phyloP scores from a whole-genome alignment of 495 filamentous ascomycete species.

The Penicillium coprophilum region DNA sequence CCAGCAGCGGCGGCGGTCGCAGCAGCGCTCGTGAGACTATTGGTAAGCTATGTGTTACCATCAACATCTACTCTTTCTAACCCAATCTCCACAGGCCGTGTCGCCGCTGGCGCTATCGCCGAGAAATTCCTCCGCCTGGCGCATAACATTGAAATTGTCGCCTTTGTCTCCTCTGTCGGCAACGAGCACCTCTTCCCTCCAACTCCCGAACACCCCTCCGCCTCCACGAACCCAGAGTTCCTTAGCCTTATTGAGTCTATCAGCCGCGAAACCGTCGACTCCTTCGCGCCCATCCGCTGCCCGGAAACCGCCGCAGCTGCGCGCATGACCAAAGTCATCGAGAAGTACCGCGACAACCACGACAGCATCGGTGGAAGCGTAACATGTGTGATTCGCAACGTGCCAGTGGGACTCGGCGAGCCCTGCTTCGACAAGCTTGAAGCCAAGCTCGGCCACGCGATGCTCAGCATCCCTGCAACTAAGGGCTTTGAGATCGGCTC shows the following conservation, averaged over 20 bases:
- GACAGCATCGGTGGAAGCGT: constrained; percentile 97
- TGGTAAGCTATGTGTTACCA: constrained; percentile 41
- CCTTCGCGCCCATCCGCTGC: constrained; percentile 81
- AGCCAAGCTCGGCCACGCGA: constrained; percentile 88
- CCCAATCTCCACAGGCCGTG: constrained; percentile 54
- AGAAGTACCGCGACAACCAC: constrained; percentile 69
- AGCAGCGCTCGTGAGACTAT: constrained; percentile 95
- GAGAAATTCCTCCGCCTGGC: constrained; percentile 86
- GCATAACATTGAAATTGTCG: constrained; percentile 85
- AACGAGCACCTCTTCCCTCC: constrained; percentile 80
- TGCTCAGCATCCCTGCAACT: constrained; percentile 95
- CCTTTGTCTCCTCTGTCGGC: constrained; percentile 87
- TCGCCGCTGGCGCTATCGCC: constrained; percentile 91
- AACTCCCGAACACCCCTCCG: constrained; percentile 66
- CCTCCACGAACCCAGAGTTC: constrained; percentile 81
- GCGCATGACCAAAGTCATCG: constrained; percentile 79
- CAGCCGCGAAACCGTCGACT: constrained; percentile 77
- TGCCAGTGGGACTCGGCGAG: constrained; percentile 85
- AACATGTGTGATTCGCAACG: constrained; percentile 91
- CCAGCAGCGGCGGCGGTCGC: constrained; percentile 86
- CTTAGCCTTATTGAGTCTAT: constrained; percentile 72
- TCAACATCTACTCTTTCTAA: not conserved
- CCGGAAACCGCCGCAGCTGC: constrained; percentile 63
- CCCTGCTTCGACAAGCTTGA: constrained; percentile 97
- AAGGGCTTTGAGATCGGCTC: constrained; percentile 98